phyloP scores from a whole-genome alignment of 2,329 filamentous ascomycete genomes.

The Paecilomyces sp. region DNA sequence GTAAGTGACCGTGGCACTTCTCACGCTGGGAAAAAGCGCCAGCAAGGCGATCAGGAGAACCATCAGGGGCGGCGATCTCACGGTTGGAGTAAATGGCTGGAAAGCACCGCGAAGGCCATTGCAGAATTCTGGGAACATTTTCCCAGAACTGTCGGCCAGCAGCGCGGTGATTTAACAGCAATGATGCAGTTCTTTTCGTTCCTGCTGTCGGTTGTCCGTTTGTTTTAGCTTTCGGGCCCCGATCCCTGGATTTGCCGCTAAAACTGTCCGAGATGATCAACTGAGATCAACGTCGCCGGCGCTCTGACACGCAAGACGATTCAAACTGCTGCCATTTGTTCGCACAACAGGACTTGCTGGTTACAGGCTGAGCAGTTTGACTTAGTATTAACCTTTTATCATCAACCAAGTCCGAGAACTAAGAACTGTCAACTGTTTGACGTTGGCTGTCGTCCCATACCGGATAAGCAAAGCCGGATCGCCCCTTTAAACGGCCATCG shows the following conservation, averaged over 20 bases:
- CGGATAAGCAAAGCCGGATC: not conserved
- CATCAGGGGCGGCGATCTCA: not conserved
- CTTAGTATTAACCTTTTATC: not conserved
- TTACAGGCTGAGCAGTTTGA: not conserved
- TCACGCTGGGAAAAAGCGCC: not conserved
- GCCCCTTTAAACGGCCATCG: not conserved
- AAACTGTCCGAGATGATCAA: not conserved
- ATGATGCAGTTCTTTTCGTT: not conserved
- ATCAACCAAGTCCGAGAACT: not conserved
- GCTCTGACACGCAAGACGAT: not conserved
- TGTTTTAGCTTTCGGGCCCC: not conserved
- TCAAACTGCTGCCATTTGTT: not conserved
- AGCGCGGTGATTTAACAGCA: not conserved
- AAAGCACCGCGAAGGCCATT: not conserved
- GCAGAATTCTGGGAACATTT: not conserved
- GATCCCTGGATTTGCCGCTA: not conserved
- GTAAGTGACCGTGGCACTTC: conserved; percentile 29
- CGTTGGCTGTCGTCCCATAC: not conserved
- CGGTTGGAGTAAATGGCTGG: not conserved
- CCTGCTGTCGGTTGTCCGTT: not conserved
- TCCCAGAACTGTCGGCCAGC: not conserved
- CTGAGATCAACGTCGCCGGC: not conserved
- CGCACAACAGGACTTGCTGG: not conserved
- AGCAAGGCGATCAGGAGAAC: not conserved
- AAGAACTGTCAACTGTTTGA: not conserved